Evolutionary conservation across 1,284 basidiomycete species (phyloP).

Genomic region (Trichosporon sp.): DNA sequence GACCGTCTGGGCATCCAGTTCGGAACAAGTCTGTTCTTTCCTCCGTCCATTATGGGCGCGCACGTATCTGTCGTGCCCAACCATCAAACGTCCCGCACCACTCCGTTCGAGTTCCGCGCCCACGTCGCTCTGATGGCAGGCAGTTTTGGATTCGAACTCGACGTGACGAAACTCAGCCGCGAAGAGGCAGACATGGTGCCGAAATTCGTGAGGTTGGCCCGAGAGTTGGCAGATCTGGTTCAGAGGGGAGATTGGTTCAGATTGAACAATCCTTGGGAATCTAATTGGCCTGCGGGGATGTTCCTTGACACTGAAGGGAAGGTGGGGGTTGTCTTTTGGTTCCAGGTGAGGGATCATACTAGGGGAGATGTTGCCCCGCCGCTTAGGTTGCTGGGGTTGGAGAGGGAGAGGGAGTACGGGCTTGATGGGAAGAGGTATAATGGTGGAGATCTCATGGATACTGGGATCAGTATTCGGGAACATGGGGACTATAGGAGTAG

Average conservation of each 20-base stretch:
- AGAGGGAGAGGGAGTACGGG: slow-evolving; percentile 13
- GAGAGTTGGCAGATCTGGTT: slow-evolving; percentile 25
- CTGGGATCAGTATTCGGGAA: slow-evolving; percentile 5
- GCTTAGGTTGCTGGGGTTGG: slow-evolving; percentile 21
- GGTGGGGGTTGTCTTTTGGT: slow-evolving; percentile 13
- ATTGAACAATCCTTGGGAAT: slow-evolving; percentile 18
- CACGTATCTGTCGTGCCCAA: slow-evolving; percentile 33
- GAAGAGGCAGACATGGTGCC: slow-evolving; percentile 23
- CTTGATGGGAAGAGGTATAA: slow-evolving; percentile 16
- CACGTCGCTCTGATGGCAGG: slow-evolving; percentile 41
- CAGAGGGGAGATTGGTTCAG: slow-evolving; percentile 28
- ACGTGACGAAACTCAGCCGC: slow-evolving; percentile 17
- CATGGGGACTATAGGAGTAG: slow-evolving; percentile 12
- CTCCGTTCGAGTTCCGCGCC: slow-evolving; percentile 33
- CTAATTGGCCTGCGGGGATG: slow-evolving; percentile 29
- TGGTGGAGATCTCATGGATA: slow-evolving; percentile 6
- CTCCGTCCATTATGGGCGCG: slow-evolving; percentile 26
- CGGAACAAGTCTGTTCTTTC: slow-evolving; percentile 29
- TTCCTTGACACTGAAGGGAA: slow-evolving; percentile 15
- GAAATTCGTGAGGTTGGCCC: slow-evolving; percentile 16
- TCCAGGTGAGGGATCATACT: slow-evolving; percentile 3
- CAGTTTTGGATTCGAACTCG: slow-evolving; percentile 35
- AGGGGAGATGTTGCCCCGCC: slow-evolving; percentile 12
- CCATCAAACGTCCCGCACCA: slow-evolving; percentile 26
- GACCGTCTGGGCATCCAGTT: slow-evolving; percentile 35